These are phyloP conservation scores for Neocallimastix lanati DNA, from an alignment of 192 early-diverging fungal species.

Conservation along the genomic window DNA sequence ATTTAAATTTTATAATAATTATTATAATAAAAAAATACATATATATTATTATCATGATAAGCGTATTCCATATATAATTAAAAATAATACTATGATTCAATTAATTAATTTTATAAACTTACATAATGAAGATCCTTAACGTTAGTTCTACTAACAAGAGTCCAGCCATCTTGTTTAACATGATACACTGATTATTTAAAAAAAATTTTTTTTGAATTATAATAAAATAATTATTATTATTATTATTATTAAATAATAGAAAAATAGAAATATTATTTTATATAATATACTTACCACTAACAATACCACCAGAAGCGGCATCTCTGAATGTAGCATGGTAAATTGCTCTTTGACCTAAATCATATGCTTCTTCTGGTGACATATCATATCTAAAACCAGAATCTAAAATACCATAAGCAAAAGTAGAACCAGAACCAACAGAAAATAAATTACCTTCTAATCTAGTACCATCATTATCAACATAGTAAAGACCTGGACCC, in stretches of 20 bases:
- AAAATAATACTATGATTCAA: too few species aligned
- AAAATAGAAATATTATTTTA: too few species aligned
- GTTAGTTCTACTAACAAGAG: conserved; percentile 61
- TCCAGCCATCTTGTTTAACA: conserved; percentile 80
- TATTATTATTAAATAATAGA: too few species aligned
- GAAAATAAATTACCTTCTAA: conserved; percentile 78
- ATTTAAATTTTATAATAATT: too few species aligned
- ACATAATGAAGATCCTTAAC: conserved; percentile 16
- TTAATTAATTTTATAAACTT: too few species aligned
- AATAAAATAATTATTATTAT: too few species aligned
- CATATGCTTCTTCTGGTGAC: conserved; percentile 65
- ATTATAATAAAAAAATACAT: too few species aligned
- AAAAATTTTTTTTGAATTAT: too few species aligned
- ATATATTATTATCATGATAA: too few species aligned
- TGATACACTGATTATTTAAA: too few species aligned
- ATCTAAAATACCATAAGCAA: conserved; percentile 96
- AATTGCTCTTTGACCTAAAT: conserved; percentile 75
- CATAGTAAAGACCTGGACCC: conserved; percentile 88
- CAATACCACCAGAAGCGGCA: conserved; percentile 72
- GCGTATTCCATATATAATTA: too few species aligned
- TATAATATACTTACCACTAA: conserved; percentile 45
- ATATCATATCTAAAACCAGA: conserved; percentile 68
- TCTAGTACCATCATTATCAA: conserved; percentile 86
- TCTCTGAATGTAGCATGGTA: conserved; percentile 93
- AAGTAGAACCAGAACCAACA: conserved; percentile 96